Percentiles rank a stretch among this genome's conserved stretches.
phyloP scores from a whole-genome alignment of 2,329 filamentous ascomycete species.

The Pleomassaria siparia region DNA sequence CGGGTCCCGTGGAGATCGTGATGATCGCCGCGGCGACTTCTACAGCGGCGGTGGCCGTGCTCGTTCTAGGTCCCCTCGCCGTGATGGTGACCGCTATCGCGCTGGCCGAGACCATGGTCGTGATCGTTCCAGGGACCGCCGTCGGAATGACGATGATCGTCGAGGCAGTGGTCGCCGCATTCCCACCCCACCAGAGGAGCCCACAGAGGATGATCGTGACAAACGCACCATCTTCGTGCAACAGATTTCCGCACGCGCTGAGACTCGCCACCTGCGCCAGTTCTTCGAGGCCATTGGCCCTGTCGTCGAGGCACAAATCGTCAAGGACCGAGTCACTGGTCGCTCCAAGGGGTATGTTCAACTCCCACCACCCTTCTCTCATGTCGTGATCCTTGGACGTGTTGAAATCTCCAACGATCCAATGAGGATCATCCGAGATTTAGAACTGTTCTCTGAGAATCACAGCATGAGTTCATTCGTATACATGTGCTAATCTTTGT shows the following conservation, averaged over 20 bases:
- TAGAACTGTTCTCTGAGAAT: neutral
- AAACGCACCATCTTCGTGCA: constrained; percentile 97
- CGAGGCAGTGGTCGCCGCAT: constrained; percentile 48
- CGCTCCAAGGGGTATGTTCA: constrained; percentile 90
- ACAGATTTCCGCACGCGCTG: constrained; percentile 90
- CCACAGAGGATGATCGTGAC: constrained; percentile 94
- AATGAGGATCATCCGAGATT: neutral
- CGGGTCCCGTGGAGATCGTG: constrained; percentile 27
- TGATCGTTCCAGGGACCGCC: constrained; percentile 53
- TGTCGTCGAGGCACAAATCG: constrained; percentile 96
- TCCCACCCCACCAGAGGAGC: constrained; percentile 63
- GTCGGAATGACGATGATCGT: constrained; percentile 52
- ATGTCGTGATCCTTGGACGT: neutral
- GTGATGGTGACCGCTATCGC: constrained; percentile 47
- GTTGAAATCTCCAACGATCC: neutral
- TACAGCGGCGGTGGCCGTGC: constrained; percentile 40
- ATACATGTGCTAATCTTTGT: constrained; percentile 41
- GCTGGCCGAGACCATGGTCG: constrained; percentile 51
- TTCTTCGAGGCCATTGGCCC: constrained; percentile 89
- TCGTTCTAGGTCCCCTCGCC: constrained; percentile 40
- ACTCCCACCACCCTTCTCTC: neutral
- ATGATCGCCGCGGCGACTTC: constrained; percentile 38
- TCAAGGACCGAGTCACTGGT: constrained; percentile 94
- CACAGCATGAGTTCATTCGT: neutral
- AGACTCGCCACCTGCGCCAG: constrained; percentile 86